phyloP scores from a whole-genome alignment of 129 eudicot genomes.

The Pulicaria dysenterica region DNA sequence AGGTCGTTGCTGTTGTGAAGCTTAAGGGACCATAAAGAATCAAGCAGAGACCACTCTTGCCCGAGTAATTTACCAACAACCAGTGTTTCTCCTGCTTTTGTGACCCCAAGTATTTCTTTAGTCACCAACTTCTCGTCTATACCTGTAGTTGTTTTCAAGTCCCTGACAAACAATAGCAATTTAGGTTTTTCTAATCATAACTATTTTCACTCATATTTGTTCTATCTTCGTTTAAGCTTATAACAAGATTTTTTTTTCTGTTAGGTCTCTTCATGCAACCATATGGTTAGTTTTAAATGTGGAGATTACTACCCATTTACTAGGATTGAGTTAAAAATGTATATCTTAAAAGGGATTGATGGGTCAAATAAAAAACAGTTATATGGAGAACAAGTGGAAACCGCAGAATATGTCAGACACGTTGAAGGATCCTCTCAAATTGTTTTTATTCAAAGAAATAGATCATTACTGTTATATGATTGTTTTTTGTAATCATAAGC shows the following conservation, averaged over 20 bases:
- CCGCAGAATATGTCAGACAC: background rate
- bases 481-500: background rate
- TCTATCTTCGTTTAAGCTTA: background rate
- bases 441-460: background rate
- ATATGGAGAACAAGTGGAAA: background rate
- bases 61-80: conserved; percentile 54
- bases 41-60: conserved; percentile 65
- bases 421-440: background rate
- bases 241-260: background rate
- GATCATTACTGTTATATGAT: background rate
- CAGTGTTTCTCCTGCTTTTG: conserved; percentile 52
- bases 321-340: background rate
- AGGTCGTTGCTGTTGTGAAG: conserved; percentile 37
- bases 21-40: conserved; percentile 67
- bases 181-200: background rate
- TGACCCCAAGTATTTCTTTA: conserved; percentile 60
- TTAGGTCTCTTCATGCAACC: conserved; percentile 2
- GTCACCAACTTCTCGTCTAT: conserved; percentile 21
- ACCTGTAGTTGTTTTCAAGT: conserved; percentile 38
- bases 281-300: background rate
- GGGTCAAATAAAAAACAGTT: background rate
- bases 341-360: background rate
- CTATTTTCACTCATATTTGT: background rate
- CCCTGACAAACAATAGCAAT: conserved; percentile 38
- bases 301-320: background rate